A percentile compares a stretch with the other conserved stretches of the same genome.
Conservation (phyloP, 2,329 filamentous ascomycete species). For the Aplosporella prunicola region DNA sequence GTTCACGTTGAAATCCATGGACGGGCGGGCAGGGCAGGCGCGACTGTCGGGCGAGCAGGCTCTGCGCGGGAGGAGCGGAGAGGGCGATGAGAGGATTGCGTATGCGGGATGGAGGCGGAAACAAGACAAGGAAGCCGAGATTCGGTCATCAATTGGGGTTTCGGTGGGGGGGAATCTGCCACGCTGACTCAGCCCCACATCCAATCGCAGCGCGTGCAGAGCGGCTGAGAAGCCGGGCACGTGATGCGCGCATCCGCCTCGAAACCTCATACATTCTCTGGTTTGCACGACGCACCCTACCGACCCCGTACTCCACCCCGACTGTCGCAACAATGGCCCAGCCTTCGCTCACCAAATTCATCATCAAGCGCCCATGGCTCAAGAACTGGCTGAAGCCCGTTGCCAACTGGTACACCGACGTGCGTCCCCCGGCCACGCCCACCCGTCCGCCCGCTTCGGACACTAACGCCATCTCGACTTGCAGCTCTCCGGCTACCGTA, state of each 20-base stretch:
- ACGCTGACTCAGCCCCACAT: too few species aligned
- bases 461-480: constrained; percentile 8
- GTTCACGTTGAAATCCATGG: constrained; percentile 11
- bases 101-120: too few species aligned
- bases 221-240: too few species aligned
- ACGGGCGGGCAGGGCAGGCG: constrained; percentile 1
- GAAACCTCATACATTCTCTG: too few species aligned
- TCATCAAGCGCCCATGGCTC: constrained; percentile 81
- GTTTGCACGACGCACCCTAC: constrained; percentile 6
- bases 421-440: not conserved
- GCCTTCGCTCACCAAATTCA: constrained; percentile 63
- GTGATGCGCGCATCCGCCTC: too few species aligned
- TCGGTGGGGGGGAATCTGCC: too few species aligned
- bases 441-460: not conserved
- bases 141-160: too few species aligned
- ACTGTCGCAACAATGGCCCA: constrained; percentile 51
- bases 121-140: too few species aligned
- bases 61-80: not conserved
- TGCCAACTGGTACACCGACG: constrained; percentile 76
- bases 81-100: too few species aligned
- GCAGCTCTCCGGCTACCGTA: constrained; percentile 73
- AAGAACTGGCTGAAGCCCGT: constrained; percentile 68
- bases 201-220: too few species aligned
- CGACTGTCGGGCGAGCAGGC: too few species aligned
- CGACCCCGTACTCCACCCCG: constrained; percentile 16